Base-by-base conservation (phyloP, 768 basidiomycete species). In the Kwoniella dendrophila region DNA sequence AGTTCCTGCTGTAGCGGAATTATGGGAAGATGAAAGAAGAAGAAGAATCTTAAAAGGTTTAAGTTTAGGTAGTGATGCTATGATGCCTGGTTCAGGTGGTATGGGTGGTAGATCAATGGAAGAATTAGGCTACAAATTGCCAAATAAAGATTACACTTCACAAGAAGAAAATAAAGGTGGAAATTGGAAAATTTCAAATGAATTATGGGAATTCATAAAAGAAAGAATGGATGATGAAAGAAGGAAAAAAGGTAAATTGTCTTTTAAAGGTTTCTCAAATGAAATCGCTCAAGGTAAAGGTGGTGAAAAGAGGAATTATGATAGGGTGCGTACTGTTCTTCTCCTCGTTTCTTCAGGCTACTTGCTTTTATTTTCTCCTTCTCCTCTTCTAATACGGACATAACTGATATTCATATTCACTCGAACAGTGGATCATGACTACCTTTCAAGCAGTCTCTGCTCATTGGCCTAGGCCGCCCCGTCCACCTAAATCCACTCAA, bases 21-120 rank as follows among this genome's bases (percentile, higher is more conserved):
- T 98, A 1, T 99, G 95, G 95, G 90, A 94, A 52, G 93, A 97
- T 70, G 95, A 99, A 80, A 85, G 89, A n/a, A 82, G 83, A 11
- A 85, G 92, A 8, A 83, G 94, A 20, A 76, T 79, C 26, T 82
- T 82, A 3, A 84, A 83, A 33, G 92, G 92, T 1, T 82, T 93
- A 33, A 73, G 84, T 62, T 86, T 92, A 4, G 85, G 59, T 12
- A 69, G 89, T 18, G 89, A 89, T 12, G 84, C 84, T 43, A 82
- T 92, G 58, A 90, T 91, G 14, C 78, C 85, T 33, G 88, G 88
- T 74, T 84, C 83, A 70, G 87, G 85, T 63, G 83, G 84, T 6
- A 70, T 65, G 62, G 74, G 69, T 27, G 72, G 68, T 7, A 36
- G 72, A 36, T 57, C 55, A 12, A 73, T 62, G 65, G 65, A 58